Evolutionary conservation across 1,139 yeast species (phyloP).

Genomic region (Insectozyma bohioensis): DNA sequence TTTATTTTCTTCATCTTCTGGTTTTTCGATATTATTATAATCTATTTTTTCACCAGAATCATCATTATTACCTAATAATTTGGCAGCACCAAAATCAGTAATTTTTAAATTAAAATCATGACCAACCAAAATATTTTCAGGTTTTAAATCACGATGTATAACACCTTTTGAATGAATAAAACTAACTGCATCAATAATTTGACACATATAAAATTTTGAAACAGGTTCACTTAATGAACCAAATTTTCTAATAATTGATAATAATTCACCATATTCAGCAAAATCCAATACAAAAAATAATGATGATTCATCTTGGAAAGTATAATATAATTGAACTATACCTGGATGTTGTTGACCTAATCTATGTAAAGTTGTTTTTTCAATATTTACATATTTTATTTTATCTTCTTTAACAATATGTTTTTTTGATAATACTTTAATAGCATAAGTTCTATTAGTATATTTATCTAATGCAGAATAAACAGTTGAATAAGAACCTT

Average conservation of each 20-base stretch:
- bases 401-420: conserved; percentile 79
- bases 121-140: conserved; percentile 86
- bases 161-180: conserved; percentile 85
- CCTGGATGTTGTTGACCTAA: conserved; percentile 67
- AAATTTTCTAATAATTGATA: conserved; percentile 67
- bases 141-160: conserved; percentile 92
- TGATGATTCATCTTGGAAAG: conserved; percentile 75
- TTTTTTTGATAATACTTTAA: conserved; percentile 69
- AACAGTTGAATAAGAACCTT: conserved; percentile 81
- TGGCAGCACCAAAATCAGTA: conserved; percentile 99
- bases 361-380: conserved; percentile 70
- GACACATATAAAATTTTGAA: conserved; percentile 71
- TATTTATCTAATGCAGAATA: conserved; percentile 63
- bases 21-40: conserved; percentile 29
- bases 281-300: conserved; percentile 74
- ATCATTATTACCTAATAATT: conserved; percentile 55
- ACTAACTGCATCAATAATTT: conserved; percentile 81
- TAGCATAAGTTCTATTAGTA: conserved; percentile 62
- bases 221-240: conserved; percentile 80
- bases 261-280: conserved; percentile 77
- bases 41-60: conserved; percentile 39
- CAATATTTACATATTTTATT: conserved; percentile 77
- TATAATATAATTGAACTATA: conserved; percentile 68
- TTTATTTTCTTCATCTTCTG: conserved; percentile 12
- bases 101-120: conserved; percentile 78